Evolutionary conservation across 164 flowering plant species (phyloP).

Genomic region (Aristolochia fimbriata): DNA sequence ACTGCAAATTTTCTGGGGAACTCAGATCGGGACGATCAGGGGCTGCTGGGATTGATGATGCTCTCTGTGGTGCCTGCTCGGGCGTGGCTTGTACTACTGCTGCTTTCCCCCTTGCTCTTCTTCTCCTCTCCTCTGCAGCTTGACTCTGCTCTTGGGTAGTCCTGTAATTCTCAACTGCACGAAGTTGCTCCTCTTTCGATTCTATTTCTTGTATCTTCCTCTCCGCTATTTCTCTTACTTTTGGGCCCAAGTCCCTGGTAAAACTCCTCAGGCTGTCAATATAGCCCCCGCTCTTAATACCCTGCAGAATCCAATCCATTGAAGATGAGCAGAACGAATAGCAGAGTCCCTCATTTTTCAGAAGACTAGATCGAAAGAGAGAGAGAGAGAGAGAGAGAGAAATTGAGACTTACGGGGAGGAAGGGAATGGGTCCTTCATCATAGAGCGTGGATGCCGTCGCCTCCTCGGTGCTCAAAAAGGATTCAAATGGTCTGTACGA

Average conservation of each 20-base stretch:
- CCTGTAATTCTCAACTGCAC: no score
- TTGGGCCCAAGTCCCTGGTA: slow-evolving; percentile 50
- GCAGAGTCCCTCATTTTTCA: neutral
- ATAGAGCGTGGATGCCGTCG: neutral
- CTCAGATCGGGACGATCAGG: no score
- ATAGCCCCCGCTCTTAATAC: slow-evolving; percentile 24
- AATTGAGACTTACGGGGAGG: neutral
- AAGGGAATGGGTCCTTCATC: neutral
- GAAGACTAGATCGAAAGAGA: no score
- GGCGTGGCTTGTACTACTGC: no score
- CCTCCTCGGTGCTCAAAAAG: neutral
- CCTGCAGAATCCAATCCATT: slow-evolving; percentile 22
- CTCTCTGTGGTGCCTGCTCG: no score
- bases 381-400: no score
- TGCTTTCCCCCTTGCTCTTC: no score
- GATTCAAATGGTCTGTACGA: neutral
- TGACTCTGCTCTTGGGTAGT: neutral
- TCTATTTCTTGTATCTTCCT: slow-evolving; percentile 24
- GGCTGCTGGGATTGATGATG: no score
- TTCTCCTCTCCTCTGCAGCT: neutral
- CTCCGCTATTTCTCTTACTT: slow-evolving; percentile 42
- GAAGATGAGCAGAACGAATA: no score
- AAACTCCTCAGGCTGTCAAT: slow-evolving; percentile 47
- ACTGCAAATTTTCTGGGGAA: no score
- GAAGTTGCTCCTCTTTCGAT: no score